phyloP scores from a whole-genome alignment of 1,284 basidiomycete genomes.

The Mycosarcoma maydis region DNA sequence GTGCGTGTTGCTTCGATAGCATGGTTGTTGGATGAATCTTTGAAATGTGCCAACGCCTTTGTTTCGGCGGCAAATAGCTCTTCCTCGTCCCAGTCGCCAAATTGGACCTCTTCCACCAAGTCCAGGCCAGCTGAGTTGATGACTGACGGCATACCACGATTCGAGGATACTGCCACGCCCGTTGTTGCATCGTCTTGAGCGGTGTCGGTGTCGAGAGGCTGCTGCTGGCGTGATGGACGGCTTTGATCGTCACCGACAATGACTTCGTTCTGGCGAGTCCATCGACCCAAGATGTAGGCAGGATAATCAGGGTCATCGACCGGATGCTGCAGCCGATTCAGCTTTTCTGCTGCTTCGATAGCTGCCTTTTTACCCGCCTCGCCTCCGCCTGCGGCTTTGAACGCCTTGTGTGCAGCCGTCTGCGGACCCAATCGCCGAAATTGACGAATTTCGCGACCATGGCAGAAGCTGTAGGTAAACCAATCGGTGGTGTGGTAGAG shows the following conservation, averaged over 20 bases:
- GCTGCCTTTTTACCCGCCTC: conserved; percentile 33
- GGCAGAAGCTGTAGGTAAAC: conserved; percentile 63
- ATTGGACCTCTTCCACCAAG: conserved; percentile 57
- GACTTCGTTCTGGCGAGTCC: conserved; percentile 37
- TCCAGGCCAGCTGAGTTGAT: conserved; percentile 43
- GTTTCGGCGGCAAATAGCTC: conserved; percentile 42
- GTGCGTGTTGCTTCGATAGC: conserved; percentile 1
- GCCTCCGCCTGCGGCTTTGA: conserved; percentile 31
- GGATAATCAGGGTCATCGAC: conserved; percentile 34
- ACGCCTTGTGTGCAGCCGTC: conserved; percentile 23
- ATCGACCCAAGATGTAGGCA: conserved; percentile 44
- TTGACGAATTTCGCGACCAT: conserved; percentile 53
- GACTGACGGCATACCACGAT: conserved; percentile 6
- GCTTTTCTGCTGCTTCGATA: conserved; percentile 27
- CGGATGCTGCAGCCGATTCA: conserved; percentile 21
- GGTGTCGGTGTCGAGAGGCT: conserved; percentile 2
- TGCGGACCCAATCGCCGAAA: conserved; percentile 42
- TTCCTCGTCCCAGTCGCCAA: conserved; percentile 53
- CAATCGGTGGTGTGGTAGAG: conserved; percentile 59
- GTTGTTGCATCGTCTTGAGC: background rate
- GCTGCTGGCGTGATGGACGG: conserved; percentile 17
- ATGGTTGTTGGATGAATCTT: background rate
- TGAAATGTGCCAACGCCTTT: conserved; percentile 17
- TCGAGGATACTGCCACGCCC: conserved; percentile 9
- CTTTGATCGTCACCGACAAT: conserved; percentile 36